phyloP scores from a whole-genome alignment of 305 asterid genomes.

The Stenogyne calaminthoides region DNA sequence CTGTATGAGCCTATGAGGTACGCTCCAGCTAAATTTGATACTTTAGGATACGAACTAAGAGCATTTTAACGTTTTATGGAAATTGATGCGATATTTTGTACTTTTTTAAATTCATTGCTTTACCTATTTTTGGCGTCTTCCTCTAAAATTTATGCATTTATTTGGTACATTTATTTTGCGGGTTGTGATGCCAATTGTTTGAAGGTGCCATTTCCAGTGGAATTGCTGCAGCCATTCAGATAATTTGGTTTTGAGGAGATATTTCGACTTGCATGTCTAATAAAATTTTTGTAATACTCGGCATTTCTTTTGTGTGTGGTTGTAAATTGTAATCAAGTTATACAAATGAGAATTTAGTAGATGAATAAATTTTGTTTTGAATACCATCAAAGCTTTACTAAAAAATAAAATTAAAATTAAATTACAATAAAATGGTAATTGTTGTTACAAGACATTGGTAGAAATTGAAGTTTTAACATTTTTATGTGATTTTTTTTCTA shows the following conservation, averaged over 20 bases:
- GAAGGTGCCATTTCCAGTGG: slow-evolving; percentile 83
- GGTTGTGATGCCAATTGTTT: slow-evolving; percentile 74
- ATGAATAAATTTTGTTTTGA: not conserved
- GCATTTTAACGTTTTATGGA: not conserved
- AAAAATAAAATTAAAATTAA: no score
- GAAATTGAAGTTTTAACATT: no score
- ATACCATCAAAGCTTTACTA: no score
- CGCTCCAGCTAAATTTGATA: not conserved
- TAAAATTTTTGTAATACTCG: no score
- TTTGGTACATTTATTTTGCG: slow-evolving; percentile 15
- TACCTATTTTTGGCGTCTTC: no score
- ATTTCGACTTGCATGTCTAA: no score
- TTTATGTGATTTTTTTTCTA: no score
- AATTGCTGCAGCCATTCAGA: slow-evolving; percentile 39
- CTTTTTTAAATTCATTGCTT: not conserved
- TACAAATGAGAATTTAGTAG: not conserved
- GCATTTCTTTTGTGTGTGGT: not conserved
- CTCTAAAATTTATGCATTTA: no score
- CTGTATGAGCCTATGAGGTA: not conserved
- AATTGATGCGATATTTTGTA: not conserved
- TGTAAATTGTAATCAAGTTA: not conserved
- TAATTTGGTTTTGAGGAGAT: no score
- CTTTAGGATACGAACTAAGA: not conserved
- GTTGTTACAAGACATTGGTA: no score
- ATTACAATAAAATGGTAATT: no score